Conservation (phyloP, 225 moss, liverwort and hornwort species). For the Straminergon stramineum region DNA sequence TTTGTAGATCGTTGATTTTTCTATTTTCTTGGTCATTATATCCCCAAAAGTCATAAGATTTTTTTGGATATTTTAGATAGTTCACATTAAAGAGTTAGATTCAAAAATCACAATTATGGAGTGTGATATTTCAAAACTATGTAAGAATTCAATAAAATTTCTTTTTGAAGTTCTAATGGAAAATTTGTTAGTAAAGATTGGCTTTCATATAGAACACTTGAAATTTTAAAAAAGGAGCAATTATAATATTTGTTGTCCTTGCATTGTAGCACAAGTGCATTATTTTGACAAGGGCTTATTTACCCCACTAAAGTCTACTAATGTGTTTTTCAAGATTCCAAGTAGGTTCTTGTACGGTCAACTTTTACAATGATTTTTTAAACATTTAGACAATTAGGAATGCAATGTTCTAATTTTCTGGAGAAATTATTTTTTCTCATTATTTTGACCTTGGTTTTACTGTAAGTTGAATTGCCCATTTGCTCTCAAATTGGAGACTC, state of each 20-base stretch:
- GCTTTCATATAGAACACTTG: neutral
- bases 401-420: neutral
- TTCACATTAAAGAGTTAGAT: fast-evolving
- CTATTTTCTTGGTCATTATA: neutral
- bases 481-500: neutral
- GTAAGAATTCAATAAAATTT: neutral
- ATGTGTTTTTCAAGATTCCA: fast-evolving
- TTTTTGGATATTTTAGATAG: neutral
- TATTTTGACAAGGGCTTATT: fast-evolving
- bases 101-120: neutral
- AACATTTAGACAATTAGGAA: no score
- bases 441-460: neutral
- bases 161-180: no score
- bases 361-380: no score
- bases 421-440: neutral
- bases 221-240: neutral
- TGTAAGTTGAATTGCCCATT: no score
- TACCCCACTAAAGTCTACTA: neutral
- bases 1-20: neutral
- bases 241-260: neutral
- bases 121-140: neutral
- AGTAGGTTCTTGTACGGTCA: fast-evolving
- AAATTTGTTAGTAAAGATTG: neutral
- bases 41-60: neutral
- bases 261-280: neutral